Base-by-base conservation (phyloP, 2,329 filamentous ascomycete species). In the Aspergillus ochraceus region DNA sequence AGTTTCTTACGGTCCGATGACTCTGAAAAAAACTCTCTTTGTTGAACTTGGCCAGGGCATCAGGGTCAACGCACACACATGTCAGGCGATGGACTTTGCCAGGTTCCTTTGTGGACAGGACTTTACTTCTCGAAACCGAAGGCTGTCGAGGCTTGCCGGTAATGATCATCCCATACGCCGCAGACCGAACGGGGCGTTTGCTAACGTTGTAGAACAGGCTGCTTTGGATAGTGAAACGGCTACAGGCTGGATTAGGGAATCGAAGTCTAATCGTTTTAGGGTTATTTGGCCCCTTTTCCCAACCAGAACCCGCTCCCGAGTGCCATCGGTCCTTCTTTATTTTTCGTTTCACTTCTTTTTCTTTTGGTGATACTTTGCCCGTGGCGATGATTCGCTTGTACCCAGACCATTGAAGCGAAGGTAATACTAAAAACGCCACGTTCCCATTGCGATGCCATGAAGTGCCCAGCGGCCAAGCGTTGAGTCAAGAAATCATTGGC, bases 401-500 rank as follows among this genome's bases (percentile, higher is more conserved):
- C 11, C 10, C 45, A 47, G 45, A n/a, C 45, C 51, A n/a, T 36
- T 10, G 32, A 36, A 36, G 32, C 32, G 32, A 14, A 14, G 32
- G 32, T 36, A 3, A 36, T 11, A 36, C 32, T 36, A 29, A 53
- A 42, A 53, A 24, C 51, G 51, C 51, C 51, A 46, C 52, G 52
- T 20, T 52, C 17, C 17, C 32, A 29, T n/a, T 22, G 59, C 39
- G 20, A 30, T 50, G 49, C 36, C 36, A 42, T 6, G 52, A 42
- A 19, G 39, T 26, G 57, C 57, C 57, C 47, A 50, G 57, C 30
- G 24, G 46, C 32, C 51, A 60, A 60, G 55, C 45, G 20, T 39
- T 39, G 12, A 57, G 26, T 52, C 54, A 59, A 62, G 54, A 57
- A 52, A 42, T 49, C 36, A 56, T 62, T 57, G 52, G 58, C 51